Percentiles rank a stretch among this genome's conserved stretches.
Evolutionary conservation across 2,329 filamentous ascomycete species (phyloP).

Genomic region (Neocucurbitaria cava): DNA sequence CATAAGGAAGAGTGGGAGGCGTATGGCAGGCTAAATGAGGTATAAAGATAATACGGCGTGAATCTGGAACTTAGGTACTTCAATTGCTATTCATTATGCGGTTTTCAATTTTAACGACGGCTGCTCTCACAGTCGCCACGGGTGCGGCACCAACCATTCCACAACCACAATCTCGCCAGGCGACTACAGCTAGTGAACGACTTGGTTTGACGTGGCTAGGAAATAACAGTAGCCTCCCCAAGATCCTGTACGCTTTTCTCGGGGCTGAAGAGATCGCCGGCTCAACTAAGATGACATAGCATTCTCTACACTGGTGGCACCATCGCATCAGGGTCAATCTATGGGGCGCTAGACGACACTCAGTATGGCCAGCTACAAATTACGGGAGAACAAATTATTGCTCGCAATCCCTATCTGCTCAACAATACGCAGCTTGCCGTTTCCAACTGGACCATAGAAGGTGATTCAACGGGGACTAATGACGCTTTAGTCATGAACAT

Average conservation of each 20-base stretch:
- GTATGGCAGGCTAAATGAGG: background rate
- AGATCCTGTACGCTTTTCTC: slow-evolving; percentile 25
- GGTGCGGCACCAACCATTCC: slow-evolving; percentile 7
- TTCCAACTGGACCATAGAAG: slow-evolving; percentile 32
- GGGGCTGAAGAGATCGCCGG: background rate
- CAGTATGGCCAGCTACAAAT: slow-evolving; percentile 35
- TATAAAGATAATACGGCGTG: background rate
- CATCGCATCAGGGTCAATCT: slow-evolving; percentile 33
- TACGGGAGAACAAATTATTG: slow-evolving; percentile 36
- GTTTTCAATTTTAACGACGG: slow-evolving; percentile 3
- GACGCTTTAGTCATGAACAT: slow-evolving; percentile 42
- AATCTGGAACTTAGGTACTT: background rate
- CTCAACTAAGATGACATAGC: slow-evolving; percentile 11
- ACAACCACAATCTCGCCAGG: slow-evolving; percentile 4
- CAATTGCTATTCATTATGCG: slow-evolving; percentile 5
- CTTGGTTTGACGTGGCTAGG: slow-evolving; percentile 31
- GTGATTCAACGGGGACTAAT: slow-evolving; percentile 33
- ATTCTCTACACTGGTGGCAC: slow-evolving; percentile 37
- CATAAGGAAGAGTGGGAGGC: background rate
- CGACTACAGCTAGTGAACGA: slow-evolving; percentile 28
- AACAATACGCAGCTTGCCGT: slow-evolving; percentile 40
- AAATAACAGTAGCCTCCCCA: slow-evolving; percentile 30
- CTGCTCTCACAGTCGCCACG: slow-evolving; percentile 4
- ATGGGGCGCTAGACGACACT: slow-evolving; percentile 38
- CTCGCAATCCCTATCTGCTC: slow-evolving; percentile 33